A percentile compares a stretch with the other conserved stretches of the same genome.
phyloP scores from a whole-genome alignment of 1,284 basidiomycete species.

The Phellopilus nigrolimitatus region DNA sequence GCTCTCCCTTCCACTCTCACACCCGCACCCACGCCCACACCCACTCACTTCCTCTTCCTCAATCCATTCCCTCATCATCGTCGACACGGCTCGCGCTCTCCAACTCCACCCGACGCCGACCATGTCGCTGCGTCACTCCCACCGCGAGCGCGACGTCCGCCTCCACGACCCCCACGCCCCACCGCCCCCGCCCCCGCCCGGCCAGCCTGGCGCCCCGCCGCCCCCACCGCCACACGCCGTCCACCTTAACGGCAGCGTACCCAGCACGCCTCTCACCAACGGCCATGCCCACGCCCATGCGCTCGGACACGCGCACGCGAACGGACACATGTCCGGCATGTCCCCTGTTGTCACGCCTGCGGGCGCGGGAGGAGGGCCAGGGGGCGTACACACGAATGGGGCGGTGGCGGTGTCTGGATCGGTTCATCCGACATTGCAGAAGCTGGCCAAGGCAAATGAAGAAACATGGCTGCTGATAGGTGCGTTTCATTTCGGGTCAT shows the following conservation, averaged over 20 bases:
- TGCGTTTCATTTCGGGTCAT: no score
- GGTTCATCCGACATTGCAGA: conserved; percentile 49
- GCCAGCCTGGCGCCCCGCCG: conserved; percentile 2
- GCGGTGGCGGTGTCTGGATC: conserved; percentile 8
- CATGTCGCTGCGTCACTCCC: conserved; percentile 61
- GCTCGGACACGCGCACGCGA: conserved; percentile 37
- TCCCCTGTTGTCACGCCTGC: conserved; percentile 45
- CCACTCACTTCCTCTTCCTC: conserved; percentile 26
- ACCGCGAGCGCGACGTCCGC: conserved; percentile 60
- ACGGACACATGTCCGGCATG: conserved; percentile 27
- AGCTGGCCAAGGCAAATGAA: conserved; percentile 81
- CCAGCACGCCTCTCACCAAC: conserved; percentile 28
- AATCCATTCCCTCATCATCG: conserved; percentile 28
- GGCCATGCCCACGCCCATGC: conserved; percentile 26
- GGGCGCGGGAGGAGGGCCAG: conserved; percentile 23
- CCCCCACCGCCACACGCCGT: conserved; percentile 33
- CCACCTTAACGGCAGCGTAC: conserved; percentile 49
- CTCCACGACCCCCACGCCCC: conserved; percentile 51
- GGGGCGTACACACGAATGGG: conserved; percentile 6
- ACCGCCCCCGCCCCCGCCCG: conserved; percentile 20
- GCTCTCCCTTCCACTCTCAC: conserved; percentile 20
- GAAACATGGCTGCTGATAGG: conserved; percentile 92
- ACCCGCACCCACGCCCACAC: conserved; percentile 42
- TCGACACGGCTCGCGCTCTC: conserved; percentile 26
- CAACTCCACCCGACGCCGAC: conserved; percentile 22